Evolutionary conservation across 202 grass and related monocot species (phyloP), one percentile per base, ranked within the genome.

Genomic region (Setaria italica): DNA sequence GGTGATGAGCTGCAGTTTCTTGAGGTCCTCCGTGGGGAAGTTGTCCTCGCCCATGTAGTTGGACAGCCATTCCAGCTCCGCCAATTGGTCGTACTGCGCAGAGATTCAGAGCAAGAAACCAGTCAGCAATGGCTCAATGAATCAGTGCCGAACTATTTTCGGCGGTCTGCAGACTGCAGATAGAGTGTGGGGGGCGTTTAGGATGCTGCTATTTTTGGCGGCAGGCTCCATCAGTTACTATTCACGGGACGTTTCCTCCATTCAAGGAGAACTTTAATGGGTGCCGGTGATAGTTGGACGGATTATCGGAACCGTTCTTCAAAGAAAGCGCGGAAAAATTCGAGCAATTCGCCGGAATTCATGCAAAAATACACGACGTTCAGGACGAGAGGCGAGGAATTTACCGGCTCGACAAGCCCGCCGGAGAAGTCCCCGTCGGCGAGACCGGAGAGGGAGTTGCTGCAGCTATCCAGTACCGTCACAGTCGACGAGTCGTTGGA

Each of bases 61-160:
- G 53, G 93, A 94, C 16, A 96, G 80, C 97, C 91, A 96, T 90
- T 99, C 96, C 47, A 99, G 88, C 88, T 99, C 93, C 74, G 87
- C 92, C 71, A 94, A 43, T 84, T 94, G 91, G 33, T 99, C 97
- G 56, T 92, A 91, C 92, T 99, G 97, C 86, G 19, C 4, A 46
- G 55, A 49, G 55, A 72, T 67, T 74, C 74, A 79, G 20, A 83
- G 25, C 73, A 79, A 43, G 21, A 21, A 86, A 48, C 30, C 30
- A 60, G 13, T 79, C 49, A 83, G 64, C 66, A 80, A 80, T 68
- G 68, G 80, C 80, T 49, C 62, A 1, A 4, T 8, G 32, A 82
- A 83, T 64, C 21, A 13, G 56, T 3, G 19, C 21, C 12, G 19
- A 65, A 88, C 48, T 55, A 17, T 34, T 80, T 30, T 32, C 50